These are phyloP conservation scores for Hyaloscypha bicolor DNA, from an alignment of 495 filamentous ascomycete genomes.

Conservation along the genomic window DNA sequence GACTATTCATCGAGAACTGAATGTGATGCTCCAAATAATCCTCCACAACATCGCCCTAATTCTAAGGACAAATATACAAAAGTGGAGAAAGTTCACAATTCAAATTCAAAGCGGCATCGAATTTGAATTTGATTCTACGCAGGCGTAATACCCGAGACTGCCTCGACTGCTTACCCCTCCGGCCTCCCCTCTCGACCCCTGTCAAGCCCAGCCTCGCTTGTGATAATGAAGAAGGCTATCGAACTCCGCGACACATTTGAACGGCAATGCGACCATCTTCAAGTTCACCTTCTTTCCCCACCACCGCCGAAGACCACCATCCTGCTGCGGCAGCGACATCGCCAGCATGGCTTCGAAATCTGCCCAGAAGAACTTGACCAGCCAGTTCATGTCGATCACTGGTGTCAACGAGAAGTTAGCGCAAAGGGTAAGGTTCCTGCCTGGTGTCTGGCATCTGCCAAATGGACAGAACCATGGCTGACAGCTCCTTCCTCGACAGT, in stretches of 20 bases:
- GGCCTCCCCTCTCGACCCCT: neutral
- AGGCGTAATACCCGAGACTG: too few relatives aligned
- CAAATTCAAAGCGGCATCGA: too few relatives aligned
- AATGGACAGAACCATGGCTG: slow-evolving; percentile 23
- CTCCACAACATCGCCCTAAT: too few relatives aligned
- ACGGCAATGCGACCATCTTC: neutral
- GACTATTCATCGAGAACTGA: too few relatives aligned
- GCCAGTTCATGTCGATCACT: slow-evolving; percentile 57
- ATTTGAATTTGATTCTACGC: too few relatives aligned
- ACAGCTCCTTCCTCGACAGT: slow-evolving; percentile 28
- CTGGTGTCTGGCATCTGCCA: neutral
- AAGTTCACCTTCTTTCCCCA: neutral
- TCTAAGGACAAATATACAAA: too few relatives aligned
- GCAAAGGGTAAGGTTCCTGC: slow-evolving; percentile 45
- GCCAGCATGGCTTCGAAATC: slow-evolving; percentile 40
- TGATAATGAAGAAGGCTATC: slow-evolving; percentile 1
- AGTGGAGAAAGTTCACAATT: too few relatives aligned
- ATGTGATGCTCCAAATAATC: too few relatives aligned
- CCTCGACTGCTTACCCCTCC: neutral
- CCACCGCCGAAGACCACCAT: neutral
- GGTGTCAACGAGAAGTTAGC: slow-evolving; percentile 54
- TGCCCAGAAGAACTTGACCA: slow-evolving; percentile 51
- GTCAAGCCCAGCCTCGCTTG: neutral
- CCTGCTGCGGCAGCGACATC: neutral
- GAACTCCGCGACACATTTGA: neutral